Conservation (phyloP, 208 protist species). For the Trypanosoma caninum region DNA sequence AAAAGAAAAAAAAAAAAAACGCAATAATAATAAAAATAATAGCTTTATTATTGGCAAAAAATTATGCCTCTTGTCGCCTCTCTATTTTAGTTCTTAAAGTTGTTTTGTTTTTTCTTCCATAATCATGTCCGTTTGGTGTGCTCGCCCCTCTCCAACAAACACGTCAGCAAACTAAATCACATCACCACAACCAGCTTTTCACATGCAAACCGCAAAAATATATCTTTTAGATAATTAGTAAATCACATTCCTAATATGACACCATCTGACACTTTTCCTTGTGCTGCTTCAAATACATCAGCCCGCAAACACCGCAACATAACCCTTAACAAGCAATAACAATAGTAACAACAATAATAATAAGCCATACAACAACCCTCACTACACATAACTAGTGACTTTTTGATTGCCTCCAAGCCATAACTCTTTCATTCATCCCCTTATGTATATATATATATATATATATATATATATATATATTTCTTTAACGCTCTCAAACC, state of each 20-base stretch:
- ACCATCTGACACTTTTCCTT: not conserved
- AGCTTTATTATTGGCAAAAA: not conserved
- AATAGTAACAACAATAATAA: not conserved
- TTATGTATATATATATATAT: not conserved
- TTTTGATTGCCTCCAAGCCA: too few relatives aligned
- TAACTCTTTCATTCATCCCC: not conserved
- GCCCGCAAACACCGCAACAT: not conserved
- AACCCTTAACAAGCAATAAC: not conserved
- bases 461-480: not conserved
- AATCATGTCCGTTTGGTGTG: too few relatives aligned
- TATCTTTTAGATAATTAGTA: too few relatives aligned
- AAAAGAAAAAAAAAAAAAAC: not conserved
- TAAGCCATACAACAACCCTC: too few relatives aligned
- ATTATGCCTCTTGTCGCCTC: too few relatives aligned
- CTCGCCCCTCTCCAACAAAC: too few relatives aligned
- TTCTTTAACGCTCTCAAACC: not conserved
- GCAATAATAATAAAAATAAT: conserved; percentile 11
- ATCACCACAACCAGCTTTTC: too few relatives aligned
- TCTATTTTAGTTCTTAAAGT: too few relatives aligned
- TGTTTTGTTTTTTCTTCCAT: conserved; percentile 27
- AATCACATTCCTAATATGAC: not conserved
- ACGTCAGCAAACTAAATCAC: too few relatives aligned
- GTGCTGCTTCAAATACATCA: not conserved
- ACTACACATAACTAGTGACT: too few relatives aligned
- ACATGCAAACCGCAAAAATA: too few relatives aligned